Evolutionary conservation across 768 basidiomycete species (phyloP).

Genomic region (Dioszegia hungarica): DNA sequence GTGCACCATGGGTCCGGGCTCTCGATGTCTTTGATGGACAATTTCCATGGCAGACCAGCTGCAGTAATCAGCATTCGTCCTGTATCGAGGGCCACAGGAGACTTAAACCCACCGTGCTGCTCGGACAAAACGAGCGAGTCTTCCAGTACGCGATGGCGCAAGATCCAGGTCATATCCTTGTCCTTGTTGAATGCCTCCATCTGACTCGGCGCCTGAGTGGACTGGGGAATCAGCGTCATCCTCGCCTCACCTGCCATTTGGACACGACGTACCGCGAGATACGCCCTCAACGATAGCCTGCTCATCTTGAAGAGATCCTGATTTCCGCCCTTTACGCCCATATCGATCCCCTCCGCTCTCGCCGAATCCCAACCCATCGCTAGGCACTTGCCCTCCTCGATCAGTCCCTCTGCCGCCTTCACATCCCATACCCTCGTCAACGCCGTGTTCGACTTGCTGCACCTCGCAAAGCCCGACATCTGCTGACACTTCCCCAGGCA

Average conservation of each 20-base stretch:
- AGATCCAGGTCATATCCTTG: slow-evolving; percentile 21
- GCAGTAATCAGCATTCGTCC: neutral
- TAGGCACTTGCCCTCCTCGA: neutral
- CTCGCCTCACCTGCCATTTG: neutral
- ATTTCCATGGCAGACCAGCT: slow-evolving; percentile 42
- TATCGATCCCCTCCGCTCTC: neutral
- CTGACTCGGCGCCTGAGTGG: neutral
- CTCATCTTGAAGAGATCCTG: slow-evolving; percentile 32
- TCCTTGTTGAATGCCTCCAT: slow-evolving; percentile 2
- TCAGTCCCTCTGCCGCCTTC: neutral
- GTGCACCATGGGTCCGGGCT: slow-evolving; percentile 30
- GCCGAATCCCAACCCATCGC: neutral
- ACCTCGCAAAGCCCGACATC: neutral
- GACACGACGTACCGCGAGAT: slow-evolving; percentile 24
- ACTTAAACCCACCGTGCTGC: slow-evolving; percentile 37
- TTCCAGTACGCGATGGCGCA: slow-evolving; percentile 34
- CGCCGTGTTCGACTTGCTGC: neutral
- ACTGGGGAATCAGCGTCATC: neutral
- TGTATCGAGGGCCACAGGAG: neutral
- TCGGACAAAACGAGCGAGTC: slow-evolving; percentile 38
- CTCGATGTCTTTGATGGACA: slow-evolving; percentile 31
- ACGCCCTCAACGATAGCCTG: slow-evolving; percentile 25
- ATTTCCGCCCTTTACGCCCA: slow-evolving; percentile 6
- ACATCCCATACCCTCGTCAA: neutral
- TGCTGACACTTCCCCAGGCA: neutral